A percentile compares a stretch with the other conserved stretches of the same genome.
phyloP scores from a whole-genome alignment of 345 rosid species.

The Punica granatum region DNA sequence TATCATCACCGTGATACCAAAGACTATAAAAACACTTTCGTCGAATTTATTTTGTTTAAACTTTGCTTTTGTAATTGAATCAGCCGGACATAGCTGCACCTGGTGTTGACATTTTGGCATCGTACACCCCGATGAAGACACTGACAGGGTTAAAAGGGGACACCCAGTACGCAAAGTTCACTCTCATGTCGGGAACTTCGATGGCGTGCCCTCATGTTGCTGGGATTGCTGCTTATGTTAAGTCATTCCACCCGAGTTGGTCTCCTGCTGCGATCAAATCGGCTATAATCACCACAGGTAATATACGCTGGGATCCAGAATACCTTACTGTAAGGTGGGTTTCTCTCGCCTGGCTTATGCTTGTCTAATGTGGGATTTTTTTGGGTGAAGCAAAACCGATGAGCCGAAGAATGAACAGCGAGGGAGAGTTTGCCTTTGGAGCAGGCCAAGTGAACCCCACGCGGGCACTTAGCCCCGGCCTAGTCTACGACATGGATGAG shows the following conservation, averaged over 20 bases:
- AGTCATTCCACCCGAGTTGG: slow-evolving; percentile 89
- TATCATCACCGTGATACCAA: not conserved
- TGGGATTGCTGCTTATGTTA: slow-evolving; percentile 78
- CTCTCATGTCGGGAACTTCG: slow-evolving; percentile 84
- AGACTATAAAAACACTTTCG: not conserved
- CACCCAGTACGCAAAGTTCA: slow-evolving; percentile 61
- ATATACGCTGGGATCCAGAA: too few species aligned
- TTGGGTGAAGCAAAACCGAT: slow-evolving; percentile 50
- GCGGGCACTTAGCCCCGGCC: slow-evolving; percentile 56
- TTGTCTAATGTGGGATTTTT: not conserved
- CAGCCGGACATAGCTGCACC: slow-evolving; percentile 96
- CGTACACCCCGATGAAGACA: slow-evolving; percentile 68
- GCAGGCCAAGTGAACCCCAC: slow-evolving; percentile 73
- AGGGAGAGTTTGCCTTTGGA: slow-evolving; percentile 77
- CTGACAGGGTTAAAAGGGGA: slow-evolving; percentile 81
- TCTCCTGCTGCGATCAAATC: slow-evolving; percentile 76
- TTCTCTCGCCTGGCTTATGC: too few species aligned
- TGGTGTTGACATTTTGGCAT: slow-evolving; percentile 72
- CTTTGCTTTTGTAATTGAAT: not conserved
- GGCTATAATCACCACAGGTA: slow-evolving; percentile 87
- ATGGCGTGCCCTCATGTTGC: slow-evolving; percentile 93
- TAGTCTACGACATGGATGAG: slow-evolving; percentile 65
- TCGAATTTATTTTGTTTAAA: not conserved
- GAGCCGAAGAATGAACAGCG: slow-evolving; percentile 39
- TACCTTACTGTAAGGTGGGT: too few species aligned